Conservation (phyloP, 345 rosid species). For the Lepidium didymum region DNA sequence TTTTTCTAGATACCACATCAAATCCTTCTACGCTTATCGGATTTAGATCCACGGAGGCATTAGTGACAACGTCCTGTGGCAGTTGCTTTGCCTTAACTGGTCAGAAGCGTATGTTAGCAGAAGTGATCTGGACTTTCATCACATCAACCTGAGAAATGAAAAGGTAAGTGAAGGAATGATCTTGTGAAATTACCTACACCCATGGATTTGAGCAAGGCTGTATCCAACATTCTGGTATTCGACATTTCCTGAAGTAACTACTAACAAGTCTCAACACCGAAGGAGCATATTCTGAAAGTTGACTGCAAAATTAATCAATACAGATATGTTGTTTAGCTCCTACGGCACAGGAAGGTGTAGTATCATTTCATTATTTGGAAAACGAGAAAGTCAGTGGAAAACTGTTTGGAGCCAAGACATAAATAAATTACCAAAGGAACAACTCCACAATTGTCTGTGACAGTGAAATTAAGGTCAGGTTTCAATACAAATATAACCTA, state of each 20-base stretch:
- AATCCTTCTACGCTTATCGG: slow-evolving; percentile 22
- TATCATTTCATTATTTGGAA: not conserved
- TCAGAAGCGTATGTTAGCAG: slow-evolving; percentile 9
- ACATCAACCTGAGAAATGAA: not conserved
- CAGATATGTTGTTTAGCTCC: not conserved
- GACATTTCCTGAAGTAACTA: slow-evolving; percentile 57
- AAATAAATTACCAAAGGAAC: not conserved
- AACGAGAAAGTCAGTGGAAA: not conserved
- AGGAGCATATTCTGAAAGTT: slow-evolving; percentile 63
- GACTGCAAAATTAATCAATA: slow-evolving; percentile 50
- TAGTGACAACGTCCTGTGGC: slow-evolving; percentile 48
- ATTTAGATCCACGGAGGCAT: slow-evolving; percentile 51
- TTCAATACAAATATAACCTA: not conserved
- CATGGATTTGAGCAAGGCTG: slow-evolving; percentile 57
- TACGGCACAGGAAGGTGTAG: not conserved
- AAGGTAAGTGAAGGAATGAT: not conserved
- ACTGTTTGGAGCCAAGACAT: not conserved
- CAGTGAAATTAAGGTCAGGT: not conserved
- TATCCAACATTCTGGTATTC: slow-evolving; percentile 50
- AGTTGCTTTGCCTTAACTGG: slow-evolving; percentile 68
- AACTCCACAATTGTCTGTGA: not conserved
- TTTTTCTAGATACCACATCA: slow-evolving; percentile 24
- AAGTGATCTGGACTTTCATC: slow-evolving; percentile 1
- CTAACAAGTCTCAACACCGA: slow-evolving; percentile 52
- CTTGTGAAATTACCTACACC: slow-evolving; percentile 50